Base-by-base conservation (phyloP, 371 early-diverging fungal genomes). In the Mortierella sp. region DNA sequence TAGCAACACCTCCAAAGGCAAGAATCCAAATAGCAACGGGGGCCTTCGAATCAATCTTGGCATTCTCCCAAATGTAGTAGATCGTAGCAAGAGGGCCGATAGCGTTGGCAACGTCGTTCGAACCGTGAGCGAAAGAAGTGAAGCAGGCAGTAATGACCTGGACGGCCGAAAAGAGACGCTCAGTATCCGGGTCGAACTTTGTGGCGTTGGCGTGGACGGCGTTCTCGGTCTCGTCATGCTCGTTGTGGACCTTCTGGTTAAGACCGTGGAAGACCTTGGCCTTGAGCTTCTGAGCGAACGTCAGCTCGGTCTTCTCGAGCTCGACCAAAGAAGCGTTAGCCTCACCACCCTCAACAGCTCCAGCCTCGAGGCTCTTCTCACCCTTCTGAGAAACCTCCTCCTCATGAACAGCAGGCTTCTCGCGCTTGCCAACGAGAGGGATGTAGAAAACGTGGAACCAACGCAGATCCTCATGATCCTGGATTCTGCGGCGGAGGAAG, bases 101-200 rank as follows among this genome's bases (percentile, higher is more conserved):
- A 34, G 94, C 93, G 78, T 95, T 95, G 53, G 95, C 85, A 6
- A 95, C 93, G 80, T 95, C 95, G 80, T 95, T 95, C 44, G 92
- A 89, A 56, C 95, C 95, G 80, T 95, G 95, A 48, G 94, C 87
- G 79, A 95, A 94, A 51, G 95, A 94, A 30, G 94, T 93, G 55
- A 93, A 87, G 60, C 88, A 83, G 21, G 95, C 93, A 17, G 95
- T 92, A 56, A 93, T 81, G 56, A 95, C 86, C 80, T 95, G 95
- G 32, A 95, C 84, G 79, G 92, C 91, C 4, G 92, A 88, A 85
- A 90, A 95, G 56, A 95, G 83, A 67, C 88, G 87, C 78, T 95
- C 95, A 21, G 93, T 92, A 49, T 92, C 85, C 64, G 83, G 84
- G 65, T 94, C 95, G 66, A 86, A 94, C 53, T 86, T 83, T 47